Percentiles rank a stretch among this genome's conserved stretches.
Conservation (phyloP, 768 basidiomycete genomes). For the Amanita phalloides region DNA sequence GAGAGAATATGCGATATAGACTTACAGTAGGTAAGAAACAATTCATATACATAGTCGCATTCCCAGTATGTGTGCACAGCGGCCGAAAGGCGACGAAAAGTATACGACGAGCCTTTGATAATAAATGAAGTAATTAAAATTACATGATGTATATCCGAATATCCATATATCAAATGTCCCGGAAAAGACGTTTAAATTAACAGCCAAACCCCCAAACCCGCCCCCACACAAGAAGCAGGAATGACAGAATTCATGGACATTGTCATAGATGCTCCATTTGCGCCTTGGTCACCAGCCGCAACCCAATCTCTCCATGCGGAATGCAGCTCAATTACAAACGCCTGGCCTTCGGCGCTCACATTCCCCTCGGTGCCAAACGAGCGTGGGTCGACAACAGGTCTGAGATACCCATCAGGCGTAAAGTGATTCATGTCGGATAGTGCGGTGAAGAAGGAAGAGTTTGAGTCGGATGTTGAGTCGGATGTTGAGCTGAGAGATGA, state of each 20-base stretch:
- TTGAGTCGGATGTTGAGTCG: slow-evolving; percentile 9
- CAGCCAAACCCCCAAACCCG: neutral
- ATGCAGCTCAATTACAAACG: slow-evolving; percentile 68
- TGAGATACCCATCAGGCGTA: slow-evolving; percentile 51
- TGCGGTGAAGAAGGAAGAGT: slow-evolving; percentile 5
- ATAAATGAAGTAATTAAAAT: too few species aligned
- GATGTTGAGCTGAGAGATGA: neutral
- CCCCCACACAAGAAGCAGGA: neutral
- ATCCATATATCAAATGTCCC: too few species aligned
- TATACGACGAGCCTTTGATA: too few species aligned
- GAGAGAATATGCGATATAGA: too few species aligned
- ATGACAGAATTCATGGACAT: neutral
- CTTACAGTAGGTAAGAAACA: too few species aligned
- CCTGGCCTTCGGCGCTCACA: slow-evolving; percentile 66
- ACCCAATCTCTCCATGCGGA: slow-evolving; percentile 74
- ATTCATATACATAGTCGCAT: too few species aligned
- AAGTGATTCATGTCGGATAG: slow-evolving; percentile 31
- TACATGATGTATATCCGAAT: too few species aligned
- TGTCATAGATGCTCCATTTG: slow-evolving; percentile 21
- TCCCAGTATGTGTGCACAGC: too few species aligned
- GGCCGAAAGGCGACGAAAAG: too few species aligned
- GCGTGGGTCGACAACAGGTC: slow-evolving; percentile 69
- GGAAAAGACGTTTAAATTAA: too few species aligned
- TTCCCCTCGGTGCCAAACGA: slow-evolving; percentile 33
- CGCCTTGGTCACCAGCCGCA: slow-evolving; percentile 38